These are phyloP conservation scores for Calocybe gangraenosa DNA, from an alignment of 768 basidiomycete species.

Conservation along the genomic window DNA sequence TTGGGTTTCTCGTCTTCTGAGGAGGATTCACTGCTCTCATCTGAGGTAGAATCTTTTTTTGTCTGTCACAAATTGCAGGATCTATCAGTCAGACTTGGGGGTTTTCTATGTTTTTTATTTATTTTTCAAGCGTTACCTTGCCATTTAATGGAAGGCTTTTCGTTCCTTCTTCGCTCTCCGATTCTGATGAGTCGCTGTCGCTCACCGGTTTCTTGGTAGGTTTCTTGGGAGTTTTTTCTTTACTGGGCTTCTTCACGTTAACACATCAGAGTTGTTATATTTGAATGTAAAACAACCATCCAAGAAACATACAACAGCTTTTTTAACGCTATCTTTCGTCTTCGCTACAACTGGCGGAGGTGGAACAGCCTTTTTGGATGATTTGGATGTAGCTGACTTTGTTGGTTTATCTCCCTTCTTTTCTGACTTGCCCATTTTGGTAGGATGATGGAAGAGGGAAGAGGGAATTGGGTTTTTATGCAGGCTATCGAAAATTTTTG, in stretches of 20 bases:
- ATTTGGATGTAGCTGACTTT: slow-evolving; percentile 27
- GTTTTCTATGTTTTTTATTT: background rate
- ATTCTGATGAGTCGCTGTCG: slow-evolving; percentile 24
- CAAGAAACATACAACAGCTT: slow-evolving; percentile 26
- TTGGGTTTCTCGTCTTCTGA: slow-evolving; percentile 58
- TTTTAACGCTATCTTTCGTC: slow-evolving; percentile 40
- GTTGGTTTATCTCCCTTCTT: slow-evolving; percentile 43
- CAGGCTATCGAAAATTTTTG: slow-evolving; percentile 23
- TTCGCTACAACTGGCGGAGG: slow-evolving; percentile 25
- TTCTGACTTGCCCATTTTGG: slow-evolving; percentile 42
- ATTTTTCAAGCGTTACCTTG: slow-evolving; percentile 22
- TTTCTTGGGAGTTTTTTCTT: slow-evolving; percentile 19
- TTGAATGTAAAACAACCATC: slow-evolving; percentile 2
- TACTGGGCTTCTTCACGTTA: slow-evolving; percentile 18
- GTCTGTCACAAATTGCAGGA: slow-evolving; percentile 10
- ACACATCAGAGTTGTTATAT: slow-evolving; percentile 1
- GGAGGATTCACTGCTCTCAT: slow-evolving; percentile 41
- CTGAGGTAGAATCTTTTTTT: slow-evolving; percentile 35
- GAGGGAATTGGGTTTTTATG: slow-evolving; percentile 23
- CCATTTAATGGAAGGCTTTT: slow-evolving; percentile 23
- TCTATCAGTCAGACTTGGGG: background rate
- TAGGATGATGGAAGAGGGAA: slow-evolving; percentile 16
- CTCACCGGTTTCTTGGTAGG: slow-evolving; percentile 26
- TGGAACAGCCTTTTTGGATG: slow-evolving; percentile 30
- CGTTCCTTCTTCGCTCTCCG: slow-evolving; percentile 26